Percentiles rank a stretch among this genome's conserved stretches.
Evolutionary conservation across 192 early-diverging fungal genomes (phyloP).

Genomic region (Backusella mclennaniae): DNA sequence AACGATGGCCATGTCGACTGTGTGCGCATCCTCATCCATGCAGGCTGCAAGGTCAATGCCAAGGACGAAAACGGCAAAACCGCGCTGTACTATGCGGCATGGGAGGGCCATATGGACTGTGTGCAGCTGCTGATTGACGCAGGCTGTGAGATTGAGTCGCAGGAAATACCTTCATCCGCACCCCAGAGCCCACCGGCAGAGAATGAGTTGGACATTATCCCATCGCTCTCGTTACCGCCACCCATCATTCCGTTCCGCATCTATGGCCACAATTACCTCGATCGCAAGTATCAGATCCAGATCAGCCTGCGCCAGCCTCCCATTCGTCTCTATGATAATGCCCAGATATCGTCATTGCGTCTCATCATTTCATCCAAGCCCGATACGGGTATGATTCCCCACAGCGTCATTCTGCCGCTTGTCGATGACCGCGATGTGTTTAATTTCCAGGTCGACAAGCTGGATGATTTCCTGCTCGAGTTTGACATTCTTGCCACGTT

Average conservation of each 20-base stretch:
- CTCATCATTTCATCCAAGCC: conserved; percentile 87
- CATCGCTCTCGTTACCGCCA: conserved; percentile 91
- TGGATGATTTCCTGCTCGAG: conserved; percentile 80
- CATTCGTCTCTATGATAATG: conserved; percentile 59
- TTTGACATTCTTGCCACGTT: conserved; percentile 97
- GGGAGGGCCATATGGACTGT: conserved; percentile 86
- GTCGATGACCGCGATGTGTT: conserved; percentile 80
- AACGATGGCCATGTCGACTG: conserved; percentile 87
- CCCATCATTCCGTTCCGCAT: conserved; percentile 98
- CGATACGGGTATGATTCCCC: conserved; percentile 85
- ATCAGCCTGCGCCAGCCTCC: conserved; percentile 60
- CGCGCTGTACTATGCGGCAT: conserved; percentile 87
- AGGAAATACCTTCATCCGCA: background rate
- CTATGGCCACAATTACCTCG: conserved; percentile 97
- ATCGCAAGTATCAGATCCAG: conserved; percentile 86
- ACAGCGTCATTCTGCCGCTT: conserved; percentile 86
- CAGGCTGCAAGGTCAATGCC: conserved; percentile 69
- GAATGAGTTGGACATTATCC: conserved; percentile 86
- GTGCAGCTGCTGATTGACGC: conserved; percentile 75
- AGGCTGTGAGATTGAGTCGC: conserved; percentile 35
- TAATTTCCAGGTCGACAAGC: conserved; percentile 80
- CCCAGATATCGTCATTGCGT: conserved; percentile 75
- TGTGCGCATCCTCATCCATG: conserved; percentile 74
- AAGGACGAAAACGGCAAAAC: conserved; percentile 85
- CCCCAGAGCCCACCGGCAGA: conserved; percentile 35